Evolutionary conservation across 2,329 filamentous ascomycete genomes (phyloP).

Genomic region (Dactylellina sp.): DNA sequence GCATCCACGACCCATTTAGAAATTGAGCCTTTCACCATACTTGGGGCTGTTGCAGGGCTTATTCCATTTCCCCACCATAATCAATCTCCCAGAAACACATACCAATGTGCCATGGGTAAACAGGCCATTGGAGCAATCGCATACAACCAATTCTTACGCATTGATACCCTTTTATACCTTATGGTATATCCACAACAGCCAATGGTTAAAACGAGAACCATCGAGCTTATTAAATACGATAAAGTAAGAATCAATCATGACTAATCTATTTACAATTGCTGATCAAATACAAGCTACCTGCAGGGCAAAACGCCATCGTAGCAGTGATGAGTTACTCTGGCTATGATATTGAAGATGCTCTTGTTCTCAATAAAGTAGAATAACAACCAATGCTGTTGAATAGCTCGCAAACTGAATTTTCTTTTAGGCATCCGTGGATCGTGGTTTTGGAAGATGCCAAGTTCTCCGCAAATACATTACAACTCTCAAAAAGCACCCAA

Average conservation of each 20-base stretch:
- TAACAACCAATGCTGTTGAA: background rate
- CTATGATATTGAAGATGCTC: conserved; percentile 98
- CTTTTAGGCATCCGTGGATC: conserved; percentile 79
- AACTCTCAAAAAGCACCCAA: conserved; percentile 87
- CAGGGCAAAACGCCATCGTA: conserved; percentile 95
- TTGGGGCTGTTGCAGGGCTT: conserved; percentile 92
- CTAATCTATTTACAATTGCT: conserved; percentile 8
- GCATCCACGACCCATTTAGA: conserved; percentile 91
- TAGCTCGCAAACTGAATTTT: background rate
- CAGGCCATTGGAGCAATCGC: conserved; percentile 99
- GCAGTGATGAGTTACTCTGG: conserved; percentile 99
- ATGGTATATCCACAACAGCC: conserved; percentile 98
- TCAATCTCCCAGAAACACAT: conserved; percentile 97
- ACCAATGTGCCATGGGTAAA: conserved; percentile 99
- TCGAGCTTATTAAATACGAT: conserved; percentile 96
- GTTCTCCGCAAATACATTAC: conserved; percentile 96
- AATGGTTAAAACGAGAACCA: conserved; percentile 97
- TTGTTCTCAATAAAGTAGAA: conserved; percentile 84
- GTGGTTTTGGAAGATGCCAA: conserved; percentile 95
- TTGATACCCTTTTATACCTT: conserved; percentile 94
- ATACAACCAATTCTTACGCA: conserved; percentile 96
- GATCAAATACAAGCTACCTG: conserved; percentile 72
- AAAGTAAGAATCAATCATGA: conserved; percentile 66
- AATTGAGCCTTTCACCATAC: conserved; percentile 96
- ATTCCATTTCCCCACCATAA: conserved; percentile 99